phyloP scores from a whole-genome alignment of 805 yeast species.

The Barnettozyma wickerhamii region DNA sequence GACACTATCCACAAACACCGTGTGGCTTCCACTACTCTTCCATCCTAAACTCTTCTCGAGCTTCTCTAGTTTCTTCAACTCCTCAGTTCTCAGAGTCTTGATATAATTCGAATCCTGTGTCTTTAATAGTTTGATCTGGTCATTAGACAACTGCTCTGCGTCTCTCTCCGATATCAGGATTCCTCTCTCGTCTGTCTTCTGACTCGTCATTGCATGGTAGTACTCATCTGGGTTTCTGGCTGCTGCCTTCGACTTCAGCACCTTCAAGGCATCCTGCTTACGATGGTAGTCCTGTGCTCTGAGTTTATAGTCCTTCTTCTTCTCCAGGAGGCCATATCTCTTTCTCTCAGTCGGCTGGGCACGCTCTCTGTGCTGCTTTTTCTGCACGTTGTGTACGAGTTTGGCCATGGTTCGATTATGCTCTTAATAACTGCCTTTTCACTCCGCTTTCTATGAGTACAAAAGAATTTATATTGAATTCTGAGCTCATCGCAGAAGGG shows the following conservation, averaged over 20 bases:
- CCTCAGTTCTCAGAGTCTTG: conserved; percentile 69
- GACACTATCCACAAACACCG: conserved; percentile 73
- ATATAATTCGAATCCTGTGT: conserved; percentile 90
- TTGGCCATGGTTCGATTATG: conserved; percentile 51
- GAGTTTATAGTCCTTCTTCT: conserved; percentile 78
- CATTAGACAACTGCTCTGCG: conserved; percentile 55
- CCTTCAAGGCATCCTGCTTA: conserved; percentile 58
- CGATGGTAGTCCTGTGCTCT: conserved; percentile 64
- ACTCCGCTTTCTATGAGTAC: too few species aligned
- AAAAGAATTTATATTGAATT: too few species aligned
- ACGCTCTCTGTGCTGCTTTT: conserved; percentile 94
- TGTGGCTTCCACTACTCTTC: conserved; percentile 67
- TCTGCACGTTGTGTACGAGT: conserved; percentile 84
- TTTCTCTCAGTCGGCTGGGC: conserved; percentile 76
- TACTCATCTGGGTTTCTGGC: conserved; percentile 91
- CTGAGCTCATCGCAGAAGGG: conserved; percentile 2
- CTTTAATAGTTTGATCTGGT: conserved; percentile 77
- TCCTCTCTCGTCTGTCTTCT: conserved; percentile 67
- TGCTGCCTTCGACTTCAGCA: conserved; percentile 66
- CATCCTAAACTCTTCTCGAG: conserved; percentile 40
- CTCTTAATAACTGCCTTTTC: too few species aligned
- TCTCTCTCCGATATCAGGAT: conserved; percentile 63
- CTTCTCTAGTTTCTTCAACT: conserved; percentile 58
- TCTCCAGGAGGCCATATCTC: conserved; percentile 82
- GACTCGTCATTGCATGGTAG: conserved; percentile 85